Evolutionary conservation across 176 grass and related monocot genomes (phyloP), one percentile per base, ranked within the genome.

Genomic region (Pontederia paniculata): DNA sequence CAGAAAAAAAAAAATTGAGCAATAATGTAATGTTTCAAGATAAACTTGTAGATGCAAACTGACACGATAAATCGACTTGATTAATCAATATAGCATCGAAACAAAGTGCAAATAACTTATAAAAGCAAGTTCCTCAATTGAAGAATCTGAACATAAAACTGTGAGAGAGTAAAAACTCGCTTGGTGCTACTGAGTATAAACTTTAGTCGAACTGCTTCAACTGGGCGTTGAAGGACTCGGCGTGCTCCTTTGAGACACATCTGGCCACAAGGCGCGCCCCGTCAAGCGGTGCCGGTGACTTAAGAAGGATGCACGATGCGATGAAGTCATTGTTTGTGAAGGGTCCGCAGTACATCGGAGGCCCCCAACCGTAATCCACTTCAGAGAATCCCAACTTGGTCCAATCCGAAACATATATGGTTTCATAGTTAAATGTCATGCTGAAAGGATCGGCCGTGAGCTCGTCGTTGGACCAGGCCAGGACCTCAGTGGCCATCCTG

Each of bases 361-460:
- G 0, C 9, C 73, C 73, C 64, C 63, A 69, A 6, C 73, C 63
- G 22, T 69, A 69, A 55, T 76, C 73, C 14, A 69, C 54, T 46
- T 70, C 54, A 0, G 23, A 21, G 46, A 69, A 76, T 28, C 63
- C 73, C 16, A 76, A 16, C 20, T 42, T 56, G 18, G 37, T 67
- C 73, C 73, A 76, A 23, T 76, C 73, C 21, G 64, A 48, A 14
- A 76, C 45, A 1, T 51, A 28, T 9, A 76, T 22, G 12, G 20
- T 60, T 9, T 31, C 49, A 8, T 76, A 70, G 57, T 62, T 45
- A 5, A 60, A 23, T 1, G 62, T 44, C 43, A 59, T 42, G n/a
- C 15, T 22, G 44, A 57, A 66, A 5, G 49, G 62, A 17, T 68
- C 54, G 0, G 9, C 28, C 14, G 67, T 49, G 10, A 20, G 10